Evolutionary conservation across 192 early-diverging fungal species (phyloP), one percentile per base, ranked within the genome.

Genomic region (Coemansia sp.): DNA sequence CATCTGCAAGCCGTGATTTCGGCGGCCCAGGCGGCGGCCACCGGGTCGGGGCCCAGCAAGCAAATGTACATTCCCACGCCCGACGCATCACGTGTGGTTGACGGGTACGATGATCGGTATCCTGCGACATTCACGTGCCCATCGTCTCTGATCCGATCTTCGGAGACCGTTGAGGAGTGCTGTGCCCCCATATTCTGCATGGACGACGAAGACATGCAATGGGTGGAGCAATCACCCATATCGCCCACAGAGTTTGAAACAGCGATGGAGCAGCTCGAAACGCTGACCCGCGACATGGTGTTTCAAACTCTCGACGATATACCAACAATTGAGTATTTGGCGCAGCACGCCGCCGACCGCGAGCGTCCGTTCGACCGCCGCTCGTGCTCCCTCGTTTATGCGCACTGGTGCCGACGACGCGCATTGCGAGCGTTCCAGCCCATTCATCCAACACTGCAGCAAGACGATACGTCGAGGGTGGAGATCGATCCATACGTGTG

Each of bases 401-500:
- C 66, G 48, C 69, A 79, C 68, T 83, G 82, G 82, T 23, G 53
- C 23, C 31, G 54, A 34, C 72, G 72, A 61, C 72, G 76, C 14
- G 56, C 26, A 12, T 28, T 15, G 42, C 50, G 57, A 12, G 61
- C 34, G 6, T 74, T 66, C 66, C 58, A 66, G 46, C 52, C 75
- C 2, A 59, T 83, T 21, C 69, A 70, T 28, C 56, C 75, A 10
- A 40, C 44, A 5, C 63, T 81, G 15, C 80, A 85, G 78, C 81
- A 76, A 55, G 91, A 93, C 53, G 88, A 93, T 21, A 74, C 80
- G 23, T 61, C 78, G 5, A 84, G 85, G 47, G 75, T 87, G 44
- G 95, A 97, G 60, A 80, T 81, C 25, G 92, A 98, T 68, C 94
- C 97, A 11, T 99, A 96, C 71, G 87, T 96, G 19, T 99, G 97